Base-by-base conservation (phyloP, 805 yeast genomes). In the Teunomyces tritomae region DNA sequence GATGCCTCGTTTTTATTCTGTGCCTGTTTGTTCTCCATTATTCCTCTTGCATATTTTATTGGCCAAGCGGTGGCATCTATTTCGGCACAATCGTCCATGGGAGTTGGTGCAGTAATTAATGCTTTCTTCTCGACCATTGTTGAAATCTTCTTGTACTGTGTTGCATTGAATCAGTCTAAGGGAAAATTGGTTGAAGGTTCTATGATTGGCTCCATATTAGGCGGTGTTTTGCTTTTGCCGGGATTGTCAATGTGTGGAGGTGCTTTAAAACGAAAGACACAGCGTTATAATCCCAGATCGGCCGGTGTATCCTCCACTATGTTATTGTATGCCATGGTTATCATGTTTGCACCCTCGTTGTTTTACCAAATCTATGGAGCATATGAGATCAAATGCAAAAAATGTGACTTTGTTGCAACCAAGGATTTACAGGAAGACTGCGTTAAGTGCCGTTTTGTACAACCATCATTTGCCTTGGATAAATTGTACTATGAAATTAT, bases 1-100 rank as follows among this genome's bases (percentile, higher is more conserved):
- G 73, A 83, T 57, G 80, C 90, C 14, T 74, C 83, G 0, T 67
- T 83, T 17, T 78, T 89, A 39, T 94, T 94, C 59, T 73, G 81
- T 39, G 68, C 89, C 13, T 87, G 97, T 63, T 69, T 94, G 49
- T 74, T 87, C 43, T 87, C 97, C 1, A 89, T 94, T 49, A 80
- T 94, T 32, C 99, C 99, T 5, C 73, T 94, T 55, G 98, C 99
- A 0, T 92, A 94, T 63, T 94, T 90, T 68, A 91, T 94, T 57
- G 99, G 99, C 3, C 98, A 92, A 67, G 98, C 98, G 5, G 99
- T 94, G n/a, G 99, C 99, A 0, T 91, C 98, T 2, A 94, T 94
- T 49, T 87, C 96, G 5, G 98, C 99, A 0, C 99, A 94, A 70
- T 89, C 97, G 0, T 91, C 97, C 0, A 94, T 94, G 99, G 97